Conservation (phyloP, 306 rosid genomes). For the Acmispon strigosus region DNA sequence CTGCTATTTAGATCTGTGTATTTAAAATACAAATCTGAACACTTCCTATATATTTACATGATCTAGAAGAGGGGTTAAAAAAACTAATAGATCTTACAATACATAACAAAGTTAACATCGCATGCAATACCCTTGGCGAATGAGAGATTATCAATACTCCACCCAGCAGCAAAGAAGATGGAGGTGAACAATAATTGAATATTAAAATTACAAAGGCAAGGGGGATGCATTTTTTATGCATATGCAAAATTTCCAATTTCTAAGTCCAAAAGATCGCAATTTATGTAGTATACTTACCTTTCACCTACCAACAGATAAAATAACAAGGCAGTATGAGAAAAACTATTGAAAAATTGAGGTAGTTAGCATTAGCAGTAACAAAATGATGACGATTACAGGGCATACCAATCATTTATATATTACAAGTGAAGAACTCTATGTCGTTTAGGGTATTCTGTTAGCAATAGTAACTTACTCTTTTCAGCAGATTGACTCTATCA, state of each 20-base stretch:
- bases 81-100: not conserved
- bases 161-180: constrained; percentile 11
- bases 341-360: not conserved
- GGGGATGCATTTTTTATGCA: not conserved
- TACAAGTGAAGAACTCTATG: not conserved
- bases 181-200: not conserved
- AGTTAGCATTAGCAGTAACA: not conserved
- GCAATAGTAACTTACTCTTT: constrained; percentile 53
- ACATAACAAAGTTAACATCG: not conserved
- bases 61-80: not conserved
- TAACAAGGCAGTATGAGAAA: not conserved
- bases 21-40: not conserved
- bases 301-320: not conserved
- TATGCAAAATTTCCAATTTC: not conserved
- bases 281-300: not conserved
- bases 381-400: not conserved
- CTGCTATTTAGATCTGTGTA: not conserved
- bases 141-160: not conserved
- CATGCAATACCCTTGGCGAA: not conserved
- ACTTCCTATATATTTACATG: constrained; percentile 1
- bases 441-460: constrained; percentile 2
- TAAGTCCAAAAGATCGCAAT: not conserved
- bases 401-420: not conserved
- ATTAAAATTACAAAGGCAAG: not conserved
- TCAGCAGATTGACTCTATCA: constrained; percentile 84